phyloP scores from a whole-genome alignment of 352 stramenopile species.

The Phytophthora cajani region DNA sequence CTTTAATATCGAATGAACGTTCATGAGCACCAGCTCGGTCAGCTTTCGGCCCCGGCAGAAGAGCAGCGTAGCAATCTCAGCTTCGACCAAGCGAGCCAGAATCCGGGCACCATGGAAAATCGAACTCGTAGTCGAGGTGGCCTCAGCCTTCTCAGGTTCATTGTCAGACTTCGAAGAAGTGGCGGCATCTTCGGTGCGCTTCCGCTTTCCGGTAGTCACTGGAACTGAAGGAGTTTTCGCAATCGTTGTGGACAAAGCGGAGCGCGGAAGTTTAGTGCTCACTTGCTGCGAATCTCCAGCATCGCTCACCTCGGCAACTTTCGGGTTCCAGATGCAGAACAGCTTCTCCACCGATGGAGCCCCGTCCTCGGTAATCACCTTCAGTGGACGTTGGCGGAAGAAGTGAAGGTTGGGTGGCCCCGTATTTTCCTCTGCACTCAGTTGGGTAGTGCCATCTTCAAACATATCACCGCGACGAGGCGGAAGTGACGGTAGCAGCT shows the following conservation, averaged over 20 bases:
- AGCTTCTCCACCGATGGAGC: constrained; percentile 92
- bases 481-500: constrained; percentile 85
- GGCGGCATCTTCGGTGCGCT: constrained; percentile 6
- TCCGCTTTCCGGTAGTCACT: constrained; percentile 29
- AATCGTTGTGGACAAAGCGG: no score
- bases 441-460: not conserved
- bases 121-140: constrained; percentile 47
- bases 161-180: not conserved
- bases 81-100: constrained; percentile 90
- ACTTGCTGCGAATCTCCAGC: not conserved
- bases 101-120: constrained; percentile 94
- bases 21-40: constrained; percentile 92
- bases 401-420: constrained; percentile 62
- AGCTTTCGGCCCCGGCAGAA: constrained; percentile 96
- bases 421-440: constrained; percentile 1
- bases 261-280: not conserved
- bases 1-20: constrained; percentile 74
- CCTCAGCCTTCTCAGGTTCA: constrained; percentile 9
- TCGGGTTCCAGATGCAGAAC: constrained; percentile 97
- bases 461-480: constrained; percentile 1
- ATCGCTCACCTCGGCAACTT: constrained; percentile 35
- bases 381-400: constrained; percentile 58
- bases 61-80: constrained; percentile 92
- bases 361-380: constrained; percentile 90
- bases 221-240: not conserved